A percentile compares a stretch with the other conserved stretches of the same genome.
These are phyloP conservation scores for Aquilaria sinensis DNA, from an alignment of 345 rosid species.

Conservation along the genomic window DNA sequence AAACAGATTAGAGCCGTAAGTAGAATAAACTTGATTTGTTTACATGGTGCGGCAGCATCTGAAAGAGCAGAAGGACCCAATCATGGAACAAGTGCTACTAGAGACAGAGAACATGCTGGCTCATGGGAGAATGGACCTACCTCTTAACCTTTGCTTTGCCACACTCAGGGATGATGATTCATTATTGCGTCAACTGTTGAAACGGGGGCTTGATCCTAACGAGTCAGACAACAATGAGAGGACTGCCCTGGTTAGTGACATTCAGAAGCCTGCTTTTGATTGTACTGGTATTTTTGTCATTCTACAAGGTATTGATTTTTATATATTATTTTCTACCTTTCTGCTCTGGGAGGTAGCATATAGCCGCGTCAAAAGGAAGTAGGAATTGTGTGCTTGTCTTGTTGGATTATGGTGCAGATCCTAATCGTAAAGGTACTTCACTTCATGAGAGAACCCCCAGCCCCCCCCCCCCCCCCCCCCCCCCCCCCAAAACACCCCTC, in stretches of 20 bases:
- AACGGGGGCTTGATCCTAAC: slow-evolving; percentile 78
- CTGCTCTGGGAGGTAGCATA: slow-evolving; percentile 42
- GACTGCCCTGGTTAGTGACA: slow-evolving; percentile 61
- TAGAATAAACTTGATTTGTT: slow-evolving; percentile 1
- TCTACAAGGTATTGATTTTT: neutral
- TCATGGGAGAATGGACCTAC: slow-evolving; percentile 70
- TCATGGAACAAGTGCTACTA: slow-evolving; percentile 54
- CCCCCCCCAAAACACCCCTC: neutral
- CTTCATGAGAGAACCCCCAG: neutral
- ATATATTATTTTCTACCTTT: neutral
- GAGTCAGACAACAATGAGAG: slow-evolving; percentile 70
- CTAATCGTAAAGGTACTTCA: slow-evolving; percentile 59
- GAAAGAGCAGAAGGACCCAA: slow-evolving; percentile 63
- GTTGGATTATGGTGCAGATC: slow-evolving; percentile 59
- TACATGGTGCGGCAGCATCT: slow-evolving; percentile 36
- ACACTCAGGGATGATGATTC: slow-evolving; percentile 77
- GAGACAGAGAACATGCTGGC: slow-evolving; percentile 83
- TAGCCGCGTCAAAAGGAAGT: slow-evolving; percentile 77
- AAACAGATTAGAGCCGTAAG: neutral
- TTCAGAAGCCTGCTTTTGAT: neutral
- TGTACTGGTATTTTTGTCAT: too few relatives aligned
- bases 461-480: neutral
- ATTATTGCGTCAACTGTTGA: slow-evolving; percentile 66
- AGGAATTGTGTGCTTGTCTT: slow-evolving; percentile 64
- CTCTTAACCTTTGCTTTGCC: slow-evolving; percentile 67